Evolutionary conservation across 495 filamentous ascomycete species (phyloP).

Genomic region (Penicillium steckii): DNA sequence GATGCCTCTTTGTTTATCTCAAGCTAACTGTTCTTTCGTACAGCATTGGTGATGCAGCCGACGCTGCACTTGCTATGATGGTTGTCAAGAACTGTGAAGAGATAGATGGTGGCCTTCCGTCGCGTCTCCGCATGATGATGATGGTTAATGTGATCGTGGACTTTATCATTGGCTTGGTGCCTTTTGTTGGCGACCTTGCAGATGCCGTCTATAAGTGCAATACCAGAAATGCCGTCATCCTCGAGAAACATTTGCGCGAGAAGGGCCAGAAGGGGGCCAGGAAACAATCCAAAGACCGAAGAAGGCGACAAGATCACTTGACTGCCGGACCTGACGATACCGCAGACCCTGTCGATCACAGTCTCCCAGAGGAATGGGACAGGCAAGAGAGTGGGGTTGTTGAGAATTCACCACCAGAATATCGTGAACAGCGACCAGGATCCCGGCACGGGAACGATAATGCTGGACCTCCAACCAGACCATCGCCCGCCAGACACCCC

Average conservation of each 20-base stretch:
- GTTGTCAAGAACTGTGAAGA: constrained; percentile 64
- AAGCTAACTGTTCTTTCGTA: constrained; percentile 7
- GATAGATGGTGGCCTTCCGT: constrained; percentile 70
- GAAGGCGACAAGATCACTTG: background rate
- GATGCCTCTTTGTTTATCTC: background rate
- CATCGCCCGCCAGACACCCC: constrained; percentile 23
- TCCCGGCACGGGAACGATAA: background rate
- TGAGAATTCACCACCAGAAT: constrained; percentile 23
- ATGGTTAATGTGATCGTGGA: constrained; percentile 73
- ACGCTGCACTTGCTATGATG: constrained; percentile 58
- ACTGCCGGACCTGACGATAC: background rate
- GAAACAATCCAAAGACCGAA: constrained; percentile 17
- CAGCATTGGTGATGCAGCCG: constrained; percentile 74
- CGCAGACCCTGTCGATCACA: constrained; percentile 27
- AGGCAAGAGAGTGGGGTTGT: constrained; percentile 30
- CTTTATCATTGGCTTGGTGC: constrained; percentile 78
- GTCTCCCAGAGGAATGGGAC: constrained; percentile 44
- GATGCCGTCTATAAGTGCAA: constrained; percentile 71
- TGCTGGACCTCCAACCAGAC: constrained; percentile 15
- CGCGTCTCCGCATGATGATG: constrained; percentile 61
- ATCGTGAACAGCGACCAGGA: constrained; percentile 24
- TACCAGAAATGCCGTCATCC: constrained; percentile 69
- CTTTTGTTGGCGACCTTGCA: constrained; percentile 79
- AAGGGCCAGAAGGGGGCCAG: constrained; percentile 32
- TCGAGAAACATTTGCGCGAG: constrained; percentile 69